These are phyloP conservation scores for Hanseniaspora vineae DNA, from an alignment of 805 yeast genomes.

Conservation along the genomic window DNA sequence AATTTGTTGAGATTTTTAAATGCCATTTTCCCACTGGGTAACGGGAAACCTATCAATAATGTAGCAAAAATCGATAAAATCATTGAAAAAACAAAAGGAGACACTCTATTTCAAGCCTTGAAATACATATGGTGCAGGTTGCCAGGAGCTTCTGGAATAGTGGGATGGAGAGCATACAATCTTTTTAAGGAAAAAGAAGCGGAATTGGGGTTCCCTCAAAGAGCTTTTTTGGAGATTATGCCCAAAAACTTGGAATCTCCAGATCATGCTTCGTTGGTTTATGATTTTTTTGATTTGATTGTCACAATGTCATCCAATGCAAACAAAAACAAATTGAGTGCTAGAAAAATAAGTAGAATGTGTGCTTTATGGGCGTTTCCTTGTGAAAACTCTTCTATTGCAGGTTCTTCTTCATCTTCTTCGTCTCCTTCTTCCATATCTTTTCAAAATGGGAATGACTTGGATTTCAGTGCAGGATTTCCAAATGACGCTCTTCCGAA, in stretches of 20 bases:
- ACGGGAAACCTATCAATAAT: constrained; percentile 31
- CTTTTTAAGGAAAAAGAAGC: constrained; percentile 54
- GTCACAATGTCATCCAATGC: constrained; percentile 71
- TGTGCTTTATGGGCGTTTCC: constrained; percentile 86
- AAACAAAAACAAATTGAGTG: constrained; percentile 63
- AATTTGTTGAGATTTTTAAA: constrained; percentile 46
- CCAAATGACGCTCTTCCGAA: constrained; percentile 9
- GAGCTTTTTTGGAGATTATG: constrained; percentile 69
- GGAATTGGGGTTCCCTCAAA: constrained; percentile 52
- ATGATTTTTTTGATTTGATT: constrained; percentile 72
- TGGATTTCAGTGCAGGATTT: neutral
- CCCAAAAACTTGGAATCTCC: constrained; percentile 75
- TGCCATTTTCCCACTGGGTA: constrained; percentile 45
- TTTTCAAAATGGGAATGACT: neutral
- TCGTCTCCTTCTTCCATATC: constrained; percentile 10
- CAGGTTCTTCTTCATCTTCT: constrained; percentile 16
- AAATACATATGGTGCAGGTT: constrained; percentile 82
- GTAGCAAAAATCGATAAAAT: constrained; percentile 29
- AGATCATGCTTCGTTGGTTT: constrained; percentile 80
- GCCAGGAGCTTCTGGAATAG: constrained; percentile 55
- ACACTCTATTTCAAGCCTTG: constrained; percentile 57
- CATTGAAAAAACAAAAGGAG: constrained; percentile 45
- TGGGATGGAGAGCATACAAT: constrained; percentile 77
- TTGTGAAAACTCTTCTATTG: constrained; percentile 6
- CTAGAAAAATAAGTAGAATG: constrained; percentile 67